Base-by-base conservation (phyloP, 2,329 filamentous ascomycete genomes). In the Trichophyton equinum region DNA sequence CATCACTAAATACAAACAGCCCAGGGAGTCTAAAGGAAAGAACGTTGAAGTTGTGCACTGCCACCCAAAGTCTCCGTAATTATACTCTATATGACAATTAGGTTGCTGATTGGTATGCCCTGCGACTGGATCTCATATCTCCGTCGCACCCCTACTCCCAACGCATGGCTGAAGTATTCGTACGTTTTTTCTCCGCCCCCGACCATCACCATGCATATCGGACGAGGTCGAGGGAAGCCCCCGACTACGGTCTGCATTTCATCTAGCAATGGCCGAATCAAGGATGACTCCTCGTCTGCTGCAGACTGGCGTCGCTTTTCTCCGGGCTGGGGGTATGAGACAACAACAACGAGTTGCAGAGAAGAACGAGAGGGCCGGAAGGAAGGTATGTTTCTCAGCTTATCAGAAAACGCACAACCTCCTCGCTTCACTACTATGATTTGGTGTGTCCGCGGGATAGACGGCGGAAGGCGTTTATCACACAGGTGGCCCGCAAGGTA, bases 201-300 rank as follows among this genome's bases (percentile, higher is more conserved):
- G 20, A 95, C 82, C 82, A 97, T 88, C 44, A 95, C 80, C 82
- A 96, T 84, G 11, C 88, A 83, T 42, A 97, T 86, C 1, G 85
- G 86, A 67, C 91, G 80, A 47, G 84, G 81, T 9, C 91, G 77
- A 59, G 81, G 79, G 58, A 91, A 77, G 0, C 91, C 90, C 2
- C 79, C 81, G 0, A 85, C 83, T 1, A 87, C 91, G 57, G 78
- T 74, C 76, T 96, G 92, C 58, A 78, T 75, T 65, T 86, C 81
- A 58, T 95, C 89, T 3, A 99, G 78, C 56, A 94, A 74, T 1
- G 94, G 94, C 40, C 84, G 77, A 27, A 82, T 77, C 7, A 84
- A 73, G 33, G 69, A 68, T 7, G 70, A 65, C 44, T 74, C 73
- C 15, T 72, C 75, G 61, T 67, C 67, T 38, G 72, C 73, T 2